A percentile compares a stretch with the other conserved stretches of the same genome.
These are phyloP conservation scores for Syzygium syzygioides DNA, from an alignment of 441 rosid species.

Conservation along the genomic window DNA sequence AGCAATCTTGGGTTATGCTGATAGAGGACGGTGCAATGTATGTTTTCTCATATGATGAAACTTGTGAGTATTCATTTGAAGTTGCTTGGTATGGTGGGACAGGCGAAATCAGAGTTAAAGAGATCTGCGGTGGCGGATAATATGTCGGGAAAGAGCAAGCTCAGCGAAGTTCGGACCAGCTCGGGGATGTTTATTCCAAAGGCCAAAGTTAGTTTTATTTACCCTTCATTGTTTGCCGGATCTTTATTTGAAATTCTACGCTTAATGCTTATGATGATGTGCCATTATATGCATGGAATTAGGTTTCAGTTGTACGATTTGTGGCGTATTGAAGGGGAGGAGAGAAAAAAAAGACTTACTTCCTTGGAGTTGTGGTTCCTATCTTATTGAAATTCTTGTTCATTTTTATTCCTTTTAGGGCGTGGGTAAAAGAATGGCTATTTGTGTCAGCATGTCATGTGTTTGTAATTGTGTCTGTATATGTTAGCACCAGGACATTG, in stretches of 20 bases:
- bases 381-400: not conserved
- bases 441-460: not conserved
- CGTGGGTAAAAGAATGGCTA: not conserved
- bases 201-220: constrained; percentile 50
- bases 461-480: not conserved
- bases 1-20: not conserved
- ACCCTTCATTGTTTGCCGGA: not conserved
- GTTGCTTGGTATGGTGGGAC: not conserved
- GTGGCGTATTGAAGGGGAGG: not conserved
- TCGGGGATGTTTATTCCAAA: constrained; percentile 91
- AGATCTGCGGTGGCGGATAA: constrained; percentile 98
- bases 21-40: not conserved
- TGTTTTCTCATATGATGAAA: not conserved
- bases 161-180: constrained; percentile 86
- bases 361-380: not conserved
- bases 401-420: not conserved
- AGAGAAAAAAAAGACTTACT: not conserved
- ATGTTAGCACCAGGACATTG: not conserved
- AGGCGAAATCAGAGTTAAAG: constrained; percentile 87
- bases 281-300: not conserved
- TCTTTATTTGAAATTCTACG: not conserved
- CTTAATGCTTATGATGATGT: not conserved
- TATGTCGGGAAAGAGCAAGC: constrained; percentile 69
- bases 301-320: not conserved
- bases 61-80: not conserved